These are phyloP conservation scores for Alternaria triticimaculans DNA, from an alignment of 2,329 filamentous ascomycete species.

Conservation along the genomic window DNA sequence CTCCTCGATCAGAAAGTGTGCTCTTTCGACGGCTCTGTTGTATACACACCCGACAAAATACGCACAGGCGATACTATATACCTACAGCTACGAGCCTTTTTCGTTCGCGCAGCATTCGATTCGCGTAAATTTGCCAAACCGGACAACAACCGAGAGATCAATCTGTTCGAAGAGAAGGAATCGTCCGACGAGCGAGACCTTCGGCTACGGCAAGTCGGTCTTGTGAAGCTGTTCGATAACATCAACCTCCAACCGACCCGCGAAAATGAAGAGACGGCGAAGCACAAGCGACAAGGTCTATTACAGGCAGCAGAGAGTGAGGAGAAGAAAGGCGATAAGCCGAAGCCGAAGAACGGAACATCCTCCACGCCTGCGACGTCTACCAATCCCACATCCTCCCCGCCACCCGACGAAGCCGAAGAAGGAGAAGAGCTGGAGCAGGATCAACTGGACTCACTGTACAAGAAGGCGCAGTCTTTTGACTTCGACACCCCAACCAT, in stretches of 20 bases:
- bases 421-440: constrained; percentile 93
- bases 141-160: constrained; percentile 73
- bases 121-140: constrained; percentile 66
- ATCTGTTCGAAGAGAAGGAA: constrained; percentile 84
- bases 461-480: constrained; percentile 95
- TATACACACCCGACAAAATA: constrained; percentile 84
- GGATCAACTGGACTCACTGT: constrained; percentile 90
- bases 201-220: constrained; percentile 80
- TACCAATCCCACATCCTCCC: constrained; percentile 57
- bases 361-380: constrained; percentile 36
- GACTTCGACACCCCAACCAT: constrained; percentile 91
- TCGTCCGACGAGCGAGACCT: constrained; percentile 83
- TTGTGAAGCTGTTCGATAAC: constrained; percentile 89
- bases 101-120: constrained; percentile 78
- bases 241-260: constrained; percentile 80
- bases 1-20: constrained; percentile 90
- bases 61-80: constrained; percentile 95
- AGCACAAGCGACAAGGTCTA: constrained; percentile 81
- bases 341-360: constrained; percentile 56
- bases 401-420: constrained; percentile 70
- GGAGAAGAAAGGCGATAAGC: constrained; percentile 67
- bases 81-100: constrained; percentile 79
- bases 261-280: constrained; percentile 75
- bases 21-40: constrained; percentile 83
- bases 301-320: constrained; percentile 87